Evolutionary conservation across 1,284 basidiomycete species (phyloP).

Genomic region (Trametes pubescens): DNA sequence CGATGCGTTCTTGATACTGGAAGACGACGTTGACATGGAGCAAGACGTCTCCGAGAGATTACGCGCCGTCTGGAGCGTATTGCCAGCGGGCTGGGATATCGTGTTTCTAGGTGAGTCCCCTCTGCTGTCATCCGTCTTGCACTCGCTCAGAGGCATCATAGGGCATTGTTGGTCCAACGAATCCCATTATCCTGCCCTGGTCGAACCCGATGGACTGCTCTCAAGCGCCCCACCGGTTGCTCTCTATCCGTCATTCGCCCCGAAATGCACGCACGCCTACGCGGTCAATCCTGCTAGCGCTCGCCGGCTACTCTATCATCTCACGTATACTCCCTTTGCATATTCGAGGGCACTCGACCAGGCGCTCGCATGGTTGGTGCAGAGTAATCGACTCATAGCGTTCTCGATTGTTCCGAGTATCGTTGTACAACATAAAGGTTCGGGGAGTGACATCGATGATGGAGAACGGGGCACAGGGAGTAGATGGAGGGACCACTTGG

Average conservation of each 20-base stretch:
- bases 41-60: slow-evolving; percentile 64
- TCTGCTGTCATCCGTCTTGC: slow-evolving; percentile 1
- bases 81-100: slow-evolving; percentile 79
- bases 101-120: slow-evolving; percentile 68
- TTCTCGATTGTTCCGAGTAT: slow-evolving; percentile 73
- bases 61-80: slow-evolving; percentile 56
- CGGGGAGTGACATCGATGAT: slow-evolving; percentile 57
- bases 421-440: slow-evolving; percentile 66
- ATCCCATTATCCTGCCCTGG: slow-evolving; percentile 44
- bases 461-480: slow-evolving; percentile 57
- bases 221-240: slow-evolving; percentile 23
- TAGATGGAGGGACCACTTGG: slow-evolving; percentile 59
- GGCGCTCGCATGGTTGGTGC: slow-evolving; percentile 74
- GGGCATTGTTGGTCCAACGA: slow-evolving; percentile 82
- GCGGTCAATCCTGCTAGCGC: slow-evolving; percentile 63
- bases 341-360: slow-evolving; percentile 83
- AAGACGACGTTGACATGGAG: slow-evolving; percentile 86
- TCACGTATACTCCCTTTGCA: slow-evolving; percentile 69
- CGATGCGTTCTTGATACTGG: slow-evolving; percentile 63
- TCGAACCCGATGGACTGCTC: not conserved
- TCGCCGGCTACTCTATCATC: slow-evolving; percentile 58
- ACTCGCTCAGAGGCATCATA: slow-evolving; percentile 37
- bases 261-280: slow-evolving; percentile 78
- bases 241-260: slow-evolving; percentile 61
- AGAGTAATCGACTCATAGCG: slow-evolving; percentile 58